A percentile compares a stretch with the other conserved stretches of the same genome.
Conservation (phyloP, 768 basidiomycete species). For the Phaeotremella fagi region DNA sequence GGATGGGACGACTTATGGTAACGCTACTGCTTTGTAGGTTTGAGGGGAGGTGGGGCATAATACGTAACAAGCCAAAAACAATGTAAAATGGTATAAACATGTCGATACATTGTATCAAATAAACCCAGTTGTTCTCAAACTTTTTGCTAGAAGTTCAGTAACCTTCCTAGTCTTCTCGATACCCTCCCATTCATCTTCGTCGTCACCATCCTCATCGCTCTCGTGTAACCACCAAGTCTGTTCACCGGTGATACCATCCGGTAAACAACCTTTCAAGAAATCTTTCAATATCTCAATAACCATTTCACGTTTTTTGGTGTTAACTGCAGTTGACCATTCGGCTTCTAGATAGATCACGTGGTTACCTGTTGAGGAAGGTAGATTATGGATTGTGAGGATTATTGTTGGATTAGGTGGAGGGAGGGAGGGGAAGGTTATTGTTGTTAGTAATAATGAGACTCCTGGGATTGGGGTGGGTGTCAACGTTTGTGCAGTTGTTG, state of each 20-base stretch:
- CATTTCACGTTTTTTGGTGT: not conserved
- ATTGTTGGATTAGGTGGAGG: slow-evolving; percentile 11
- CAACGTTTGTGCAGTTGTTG: slow-evolving; percentile 23
- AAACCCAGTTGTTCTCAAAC: slow-evolving; percentile 19
- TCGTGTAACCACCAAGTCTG: slow-evolving; percentile 4
- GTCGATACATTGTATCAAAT: too few species aligned
- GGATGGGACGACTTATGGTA: slow-evolving; percentile 80
- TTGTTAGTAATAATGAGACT: slow-evolving; percentile 17
- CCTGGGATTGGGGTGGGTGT: slow-evolving; percentile 35
- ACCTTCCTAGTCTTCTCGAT: slow-evolving; percentile 15
- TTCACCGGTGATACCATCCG: slow-evolving; percentile 16
- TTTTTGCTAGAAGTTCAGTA: slow-evolving; percentile 14
- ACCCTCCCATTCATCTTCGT: slow-evolving; percentile 11
- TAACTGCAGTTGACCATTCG: slow-evolving; percentile 2
- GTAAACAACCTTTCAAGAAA: slow-evolving; percentile 34
- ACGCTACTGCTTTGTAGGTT: slow-evolving; percentile 55
- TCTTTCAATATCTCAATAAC: slow-evolving; percentile 4
- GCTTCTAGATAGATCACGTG: slow-evolving; percentile 28
- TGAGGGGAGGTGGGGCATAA: too few species aligned
- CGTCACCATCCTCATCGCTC: not conserved
- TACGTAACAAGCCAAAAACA: too few species aligned
- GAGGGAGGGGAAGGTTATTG: slow-evolving; percentile 18
- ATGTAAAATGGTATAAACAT: too few species aligned
- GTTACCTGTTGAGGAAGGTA: slow-evolving; percentile 18
- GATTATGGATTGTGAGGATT: slow-evolving; percentile 22